phyloP scores from a whole-genome alignment of 164 flowering plant genomes.

The Magnolia kwangsiensis region DNA sequence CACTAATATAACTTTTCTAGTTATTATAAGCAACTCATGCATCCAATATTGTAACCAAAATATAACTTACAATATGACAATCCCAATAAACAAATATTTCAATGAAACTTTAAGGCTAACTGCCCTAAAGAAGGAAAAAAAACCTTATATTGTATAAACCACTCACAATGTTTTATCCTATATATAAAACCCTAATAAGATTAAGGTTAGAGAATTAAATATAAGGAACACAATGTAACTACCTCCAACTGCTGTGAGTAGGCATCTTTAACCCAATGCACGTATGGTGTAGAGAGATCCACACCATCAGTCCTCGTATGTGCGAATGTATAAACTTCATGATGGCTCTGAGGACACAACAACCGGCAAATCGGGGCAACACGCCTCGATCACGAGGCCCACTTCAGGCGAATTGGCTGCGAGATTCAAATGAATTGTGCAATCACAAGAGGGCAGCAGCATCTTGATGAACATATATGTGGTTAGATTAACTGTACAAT shows the following conservation, averaged over 20 bases:
- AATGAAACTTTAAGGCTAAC: not conserved
- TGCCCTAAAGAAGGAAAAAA: not conserved
- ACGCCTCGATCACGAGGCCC: not conserved
- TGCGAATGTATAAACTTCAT: not conserved
- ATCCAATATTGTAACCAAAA: not conserved
- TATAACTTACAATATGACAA: not conserved
- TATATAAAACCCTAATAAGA: not conserved
- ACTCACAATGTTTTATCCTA: not conserved
- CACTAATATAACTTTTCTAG: not conserved
- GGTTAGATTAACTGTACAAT: not conserved
- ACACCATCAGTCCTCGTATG: not conserved
- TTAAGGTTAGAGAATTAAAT: not conserved
- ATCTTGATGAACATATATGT: not conserved
- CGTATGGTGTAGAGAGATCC: not conserved
- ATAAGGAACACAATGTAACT: not conserved
- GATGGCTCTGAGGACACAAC: not conserved
- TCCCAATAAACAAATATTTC: not conserved
- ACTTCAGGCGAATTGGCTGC: not conserved
- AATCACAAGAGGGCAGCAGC: not conserved
- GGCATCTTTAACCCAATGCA: no score
- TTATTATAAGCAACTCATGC: not conserved
- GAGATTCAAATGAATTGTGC: not conserved
- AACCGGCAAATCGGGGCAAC: not conserved
- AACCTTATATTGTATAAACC: not conserved
- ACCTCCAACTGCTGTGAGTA: not conserved